Evolutionary conservation across 1,284 basidiomycete genomes (phyloP).

Genomic region (Neonothopanus nambi): DNA sequence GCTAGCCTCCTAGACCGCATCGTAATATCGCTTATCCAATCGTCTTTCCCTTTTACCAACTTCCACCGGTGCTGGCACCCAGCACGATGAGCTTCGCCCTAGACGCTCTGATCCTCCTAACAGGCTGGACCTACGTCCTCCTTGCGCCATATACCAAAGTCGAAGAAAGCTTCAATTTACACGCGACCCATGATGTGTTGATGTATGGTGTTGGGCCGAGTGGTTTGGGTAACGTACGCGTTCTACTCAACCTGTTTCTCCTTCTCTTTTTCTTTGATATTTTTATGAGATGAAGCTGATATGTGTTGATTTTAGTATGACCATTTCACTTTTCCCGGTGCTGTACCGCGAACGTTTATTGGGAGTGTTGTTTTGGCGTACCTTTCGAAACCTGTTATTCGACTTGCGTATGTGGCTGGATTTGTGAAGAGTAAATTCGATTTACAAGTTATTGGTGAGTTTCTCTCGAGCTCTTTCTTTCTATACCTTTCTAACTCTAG

Average conservation of each 20-base stretch:
- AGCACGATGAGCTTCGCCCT: conserved; percentile 20
- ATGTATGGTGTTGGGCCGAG: conserved; percentile 62
- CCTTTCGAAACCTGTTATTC: conserved; percentile 47
- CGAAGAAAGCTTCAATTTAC: conserved; percentile 95
- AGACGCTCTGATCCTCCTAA: conserved; percentile 58
- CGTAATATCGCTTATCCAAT: too few species aligned
- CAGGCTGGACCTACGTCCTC: conserved; percentile 67
- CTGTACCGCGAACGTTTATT: conserved; percentile 88
- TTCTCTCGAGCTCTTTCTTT: not conserved
- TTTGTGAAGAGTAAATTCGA: conserved; percentile 54
- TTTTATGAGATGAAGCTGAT: too few species aligned
- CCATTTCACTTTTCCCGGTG: conserved; percentile 87
- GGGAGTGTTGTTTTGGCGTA: conserved; percentile 66
- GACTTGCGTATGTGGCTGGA: conserved; percentile 39
- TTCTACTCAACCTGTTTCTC: not conserved
- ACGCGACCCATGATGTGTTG: conserved; percentile 88
- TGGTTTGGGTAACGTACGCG: conserved; percentile 51
- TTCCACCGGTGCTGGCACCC: too few species aligned
- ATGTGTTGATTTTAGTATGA: too few species aligned
- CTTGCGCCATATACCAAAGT: conserved; percentile 93
- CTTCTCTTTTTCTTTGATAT: too few species aligned
- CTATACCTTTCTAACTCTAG: not conserved
- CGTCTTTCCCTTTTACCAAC: too few species aligned
- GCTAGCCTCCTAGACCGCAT: too few species aligned
- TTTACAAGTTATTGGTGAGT: conserved; percentile 64